Conservation (phyloP, 2,329 filamentous ascomycete genomes). For the Rasamsonia emersonii region DNA sequence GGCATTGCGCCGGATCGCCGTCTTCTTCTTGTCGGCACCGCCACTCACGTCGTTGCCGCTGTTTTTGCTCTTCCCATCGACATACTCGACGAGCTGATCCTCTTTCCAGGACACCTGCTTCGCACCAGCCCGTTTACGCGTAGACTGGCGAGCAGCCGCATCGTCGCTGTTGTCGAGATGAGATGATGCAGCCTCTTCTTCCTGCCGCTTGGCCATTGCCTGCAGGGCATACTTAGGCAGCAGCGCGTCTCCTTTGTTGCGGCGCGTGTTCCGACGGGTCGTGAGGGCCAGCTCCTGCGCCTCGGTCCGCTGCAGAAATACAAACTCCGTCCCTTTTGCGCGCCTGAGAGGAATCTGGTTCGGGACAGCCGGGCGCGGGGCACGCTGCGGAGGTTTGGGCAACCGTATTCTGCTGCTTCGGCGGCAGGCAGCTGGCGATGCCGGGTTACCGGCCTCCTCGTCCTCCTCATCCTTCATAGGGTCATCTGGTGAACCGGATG, state of each 20-base stretch:
- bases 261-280: slow-evolving; percentile 35
- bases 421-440: slow-evolving; percentile 22
- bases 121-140: slow-evolving; percentile 8
- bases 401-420: slow-evolving; percentile 27
- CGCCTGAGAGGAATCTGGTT: slow-evolving; percentile 35
- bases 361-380: slow-evolving; percentile 20
- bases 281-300: slow-evolving; percentile 32
- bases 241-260: slow-evolving; percentile 32
- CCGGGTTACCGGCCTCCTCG: slow-evolving; percentile 9
- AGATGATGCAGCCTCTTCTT: not conserved
- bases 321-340: slow-evolving; percentile 37
- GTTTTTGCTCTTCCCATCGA: not conserved
- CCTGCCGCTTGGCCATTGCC: slow-evolving; percentile 14
- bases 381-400: slow-evolving; percentile 17
- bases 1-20: too few species aligned
- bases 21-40: too few species aligned
- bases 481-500: slow-evolving; percentile 11
- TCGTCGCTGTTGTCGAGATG: slow-evolving; percentile 2
- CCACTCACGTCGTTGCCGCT: too few species aligned
- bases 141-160: not conserved
- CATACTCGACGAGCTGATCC: slow-evolving; percentile 24
- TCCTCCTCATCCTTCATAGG: slow-evolving; percentile 6
- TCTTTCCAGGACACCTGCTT: slow-evolving; percentile 31
- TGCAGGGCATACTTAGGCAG: slow-evolving; percentile 24
- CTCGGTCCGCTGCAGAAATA: slow-evolving; percentile 34